These are phyloP conservation scores for Ilyonectria destructans DNA, from an alignment of 2,329 filamentous ascomycete species.

Conservation along the genomic window DNA sequence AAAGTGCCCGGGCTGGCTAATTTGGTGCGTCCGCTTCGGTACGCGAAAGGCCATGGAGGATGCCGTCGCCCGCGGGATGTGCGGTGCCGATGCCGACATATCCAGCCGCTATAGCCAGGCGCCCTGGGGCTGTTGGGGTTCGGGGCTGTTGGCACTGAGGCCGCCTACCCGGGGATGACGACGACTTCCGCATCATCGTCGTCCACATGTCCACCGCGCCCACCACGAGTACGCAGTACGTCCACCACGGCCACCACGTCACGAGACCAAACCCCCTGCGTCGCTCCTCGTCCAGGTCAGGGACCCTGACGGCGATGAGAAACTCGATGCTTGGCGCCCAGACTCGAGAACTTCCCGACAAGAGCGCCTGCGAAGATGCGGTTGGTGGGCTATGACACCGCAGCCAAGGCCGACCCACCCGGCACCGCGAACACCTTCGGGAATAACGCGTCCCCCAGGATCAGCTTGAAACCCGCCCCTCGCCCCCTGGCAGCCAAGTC, in stretches of 20 bases:
- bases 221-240: not conserved
- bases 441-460: slow-evolving; percentile 47
- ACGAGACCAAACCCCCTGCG: slow-evolving; percentile 19
- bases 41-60: not conserved
- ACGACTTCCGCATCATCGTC: slow-evolving; percentile 33
- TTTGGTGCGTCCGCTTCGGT: slow-evolving; percentile 8
- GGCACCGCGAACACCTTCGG: slow-evolving; percentile 49
- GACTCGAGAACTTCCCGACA: slow-evolving; percentile 25
- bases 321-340: slow-evolving; percentile 38
- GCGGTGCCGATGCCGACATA: slow-evolving; percentile 48
- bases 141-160: slow-evolving; percentile 3
- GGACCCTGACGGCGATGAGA: not conserved
- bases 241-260: slow-evolving; percentile 7
- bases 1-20: slow-evolving; percentile 11
- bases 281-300: not conserved
- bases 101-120: slow-evolving; percentile 38
- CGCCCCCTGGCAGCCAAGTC: slow-evolving; percentile 54
- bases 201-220: slow-evolving; percentile 16
- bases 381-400: slow-evolving; percentile 32
- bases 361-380: slow-evolving; percentile 22
- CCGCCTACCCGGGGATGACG: slow-evolving; percentile 39
- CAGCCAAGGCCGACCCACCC: slow-evolving; percentile 43
- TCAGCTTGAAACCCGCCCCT: slow-evolving; percentile 38
- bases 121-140: not conserved
- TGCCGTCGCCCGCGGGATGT: not conserved